Evolutionary conservation across 2,329 filamentous ascomycete genomes (phyloP), one percentile per base, ranked within the genome.

Genomic region (Monilinia fructigena): DNA sequence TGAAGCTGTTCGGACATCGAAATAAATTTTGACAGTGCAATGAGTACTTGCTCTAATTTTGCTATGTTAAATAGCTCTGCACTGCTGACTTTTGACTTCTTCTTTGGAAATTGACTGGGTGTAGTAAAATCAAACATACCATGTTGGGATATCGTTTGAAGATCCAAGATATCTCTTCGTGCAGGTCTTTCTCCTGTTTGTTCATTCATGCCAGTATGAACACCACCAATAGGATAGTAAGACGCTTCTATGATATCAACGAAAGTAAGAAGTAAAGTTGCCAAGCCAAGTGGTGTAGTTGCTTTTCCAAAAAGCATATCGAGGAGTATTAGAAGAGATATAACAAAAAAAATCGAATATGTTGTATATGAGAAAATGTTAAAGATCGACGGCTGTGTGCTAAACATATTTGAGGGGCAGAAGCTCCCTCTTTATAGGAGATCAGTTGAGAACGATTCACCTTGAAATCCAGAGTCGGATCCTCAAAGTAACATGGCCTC

Each of bases 171-270:
- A 59, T 69, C 63, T 42, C 42, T 58, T 45, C 68, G 23, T 28
- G 60, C 16, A 38, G 55, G 70, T 47, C 66, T 47, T 18, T 23
- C 55, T 18, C 68, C 63, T 52, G 66, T 66, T 2, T 53, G 4
- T n/a, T 38, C 6, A 58, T 71, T 31, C 14, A 70, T 45, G 14
- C 67, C 67, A 35, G 61, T 69, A 45, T 66, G 45, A 38, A 68
- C 48, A 11, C 68, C 68, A 23, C 52, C 55, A 28, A 70, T 66
- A 31, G 61, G 35, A 50, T 55, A 66, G 23, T 63, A 56, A 35
- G 20, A 48, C 14, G 63, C 45, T 23, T 35, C n/a, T 16, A 60
- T 23, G 52, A 18, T 31, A 50, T 60, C 16, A 52, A 59, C 26
- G 23, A n/a, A 35, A 10, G 20, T 31, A 42, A 52, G 42, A 59